phyloP scores from a whole-genome alignment of 2,329 filamentous ascomycete genomes.

The Cladorrhinum sp. region DNA sequence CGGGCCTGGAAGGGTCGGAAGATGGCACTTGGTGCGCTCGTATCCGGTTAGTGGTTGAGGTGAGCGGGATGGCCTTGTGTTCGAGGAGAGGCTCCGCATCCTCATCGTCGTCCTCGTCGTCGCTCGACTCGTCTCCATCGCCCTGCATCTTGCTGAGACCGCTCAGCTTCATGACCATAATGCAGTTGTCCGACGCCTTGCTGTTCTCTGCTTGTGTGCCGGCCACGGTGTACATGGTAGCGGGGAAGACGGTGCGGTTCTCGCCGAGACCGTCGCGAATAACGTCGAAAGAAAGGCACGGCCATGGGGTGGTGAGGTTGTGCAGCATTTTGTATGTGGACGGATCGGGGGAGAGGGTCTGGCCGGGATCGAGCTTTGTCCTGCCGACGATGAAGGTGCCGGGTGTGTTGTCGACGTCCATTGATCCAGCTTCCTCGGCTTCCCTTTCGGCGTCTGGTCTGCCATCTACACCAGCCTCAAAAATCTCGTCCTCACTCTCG shows the following conservation, averaged over 20 bases:
- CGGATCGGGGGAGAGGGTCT: slow-evolving; percentile 85
- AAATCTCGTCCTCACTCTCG: slow-evolving; percentile 83
- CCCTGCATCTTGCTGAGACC: slow-evolving; percentile 84
- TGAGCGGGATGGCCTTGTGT: slow-evolving; percentile 81
- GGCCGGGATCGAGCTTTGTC: slow-evolving; percentile 84
- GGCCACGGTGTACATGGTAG: slow-evolving; percentile 90
- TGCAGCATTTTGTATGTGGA: slow-evolving; percentile 99
- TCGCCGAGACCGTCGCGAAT: slow-evolving; percentile 82
- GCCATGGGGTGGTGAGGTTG: slow-evolving; percentile 90
- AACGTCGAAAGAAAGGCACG: slow-evolving; percentile 94
- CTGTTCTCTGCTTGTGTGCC: slow-evolving; percentile 85
- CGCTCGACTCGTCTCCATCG: slow-evolving; percentile 62
- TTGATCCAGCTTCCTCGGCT: slow-evolving; percentile 90
- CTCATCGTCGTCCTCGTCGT: slow-evolving; percentile 71
- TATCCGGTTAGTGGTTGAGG: slow-evolving; percentile 89
- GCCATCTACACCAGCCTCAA: slow-evolving; percentile 92
- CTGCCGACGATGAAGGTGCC: slow-evolving; percentile 94
- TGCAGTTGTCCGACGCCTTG: slow-evolving; percentile 79
- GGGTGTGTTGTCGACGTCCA: slow-evolving; percentile 60
- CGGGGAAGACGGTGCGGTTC: slow-evolving; percentile 87
- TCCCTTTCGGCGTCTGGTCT: slow-evolving; percentile 89
- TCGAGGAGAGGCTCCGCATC: slow-evolving; percentile 86
- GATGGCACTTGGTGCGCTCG: slow-evolving; percentile 78
- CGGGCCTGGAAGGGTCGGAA: slow-evolving; percentile 65
- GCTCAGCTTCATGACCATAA: slow-evolving; percentile 96